These are phyloP conservation scores for Dactylellina cionopaga DNA, from an alignment of 2,329 filamentous ascomycete species.

Conservation along the genomic window DNA sequence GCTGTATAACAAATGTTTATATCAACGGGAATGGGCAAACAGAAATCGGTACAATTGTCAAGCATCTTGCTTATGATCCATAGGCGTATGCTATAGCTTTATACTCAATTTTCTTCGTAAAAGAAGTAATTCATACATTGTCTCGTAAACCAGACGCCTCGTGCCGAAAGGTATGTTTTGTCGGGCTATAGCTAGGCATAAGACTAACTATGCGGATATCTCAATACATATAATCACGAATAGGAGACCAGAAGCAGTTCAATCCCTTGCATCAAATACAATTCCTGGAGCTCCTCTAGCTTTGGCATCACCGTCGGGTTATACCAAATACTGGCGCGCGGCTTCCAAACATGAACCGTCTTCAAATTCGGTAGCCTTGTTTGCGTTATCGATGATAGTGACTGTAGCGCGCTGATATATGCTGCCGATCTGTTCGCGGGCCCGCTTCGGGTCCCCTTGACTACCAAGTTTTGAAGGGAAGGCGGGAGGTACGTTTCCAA, in stretches of 20 bases:
- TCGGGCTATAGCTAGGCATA: not conserved
- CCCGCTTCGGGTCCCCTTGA: conserved; percentile 27
- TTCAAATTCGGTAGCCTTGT: conserved; percentile 20
- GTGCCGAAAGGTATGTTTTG: not conserved
- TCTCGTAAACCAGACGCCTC: conserved; percentile 10
- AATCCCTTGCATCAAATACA: conserved; percentile 22
- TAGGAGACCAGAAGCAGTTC: conserved; percentile 29
- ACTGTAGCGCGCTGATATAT: conserved; percentile 26
- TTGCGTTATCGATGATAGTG: conserved; percentile 31
- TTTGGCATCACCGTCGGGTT: conserved; percentile 15
- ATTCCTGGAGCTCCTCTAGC: conserved; percentile 32
- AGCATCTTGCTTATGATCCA: not conserved
- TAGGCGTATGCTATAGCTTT: not conserved
- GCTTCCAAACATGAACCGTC: conserved; percentile 41
- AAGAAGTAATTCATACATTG: no score
- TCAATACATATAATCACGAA: no score
- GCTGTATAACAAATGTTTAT: no score
- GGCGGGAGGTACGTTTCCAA: conserved; percentile 28
- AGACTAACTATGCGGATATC: not conserved
- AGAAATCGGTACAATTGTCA: no score
- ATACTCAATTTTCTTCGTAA: no score
- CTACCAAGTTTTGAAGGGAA: conserved; percentile 30
- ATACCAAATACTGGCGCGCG: not conserved
- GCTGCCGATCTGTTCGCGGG: conserved; percentile 12
- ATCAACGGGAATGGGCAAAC: no score